Conservation (phyloP, 495 filamentous ascomycete species). For the Aspergillus bertholletiae region DNA sequence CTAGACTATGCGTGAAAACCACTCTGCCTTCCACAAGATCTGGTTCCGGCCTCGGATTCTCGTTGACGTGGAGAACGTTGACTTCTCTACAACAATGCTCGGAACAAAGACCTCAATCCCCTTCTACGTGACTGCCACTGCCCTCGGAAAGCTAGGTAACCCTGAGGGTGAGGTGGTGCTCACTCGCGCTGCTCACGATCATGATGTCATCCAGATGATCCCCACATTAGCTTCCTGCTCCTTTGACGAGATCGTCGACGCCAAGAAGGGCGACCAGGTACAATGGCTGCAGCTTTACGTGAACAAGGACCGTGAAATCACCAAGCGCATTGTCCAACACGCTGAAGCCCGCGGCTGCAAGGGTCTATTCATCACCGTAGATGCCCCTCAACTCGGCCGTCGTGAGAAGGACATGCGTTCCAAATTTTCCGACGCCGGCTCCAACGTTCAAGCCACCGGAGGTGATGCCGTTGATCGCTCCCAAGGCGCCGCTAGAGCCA, state of each 20-base stretch:
- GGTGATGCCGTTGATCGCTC: slow-evolving; percentile 71
- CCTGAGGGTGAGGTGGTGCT: slow-evolving; percentile 89
- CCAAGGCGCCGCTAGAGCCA: slow-evolving; percentile 88
- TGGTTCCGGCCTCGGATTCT: slow-evolving; percentile 91
- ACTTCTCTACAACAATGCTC: slow-evolving; percentile 86
- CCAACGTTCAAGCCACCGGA: slow-evolving; percentile 66
- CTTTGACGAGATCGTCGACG: slow-evolving; percentile 95
- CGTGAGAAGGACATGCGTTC: slow-evolving; percentile 94
- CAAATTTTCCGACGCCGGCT: slow-evolving; percentile 85
- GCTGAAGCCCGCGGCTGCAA: slow-evolving; percentile 92
- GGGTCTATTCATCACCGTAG: slow-evolving; percentile 96
- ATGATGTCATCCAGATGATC: slow-evolving; percentile 94
- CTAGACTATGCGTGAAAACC: slow-evolving; percentile 96
- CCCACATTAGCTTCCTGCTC: slow-evolving; percentile 96
- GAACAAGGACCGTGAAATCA: slow-evolving; percentile 93
- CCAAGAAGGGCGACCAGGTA: slow-evolving; percentile 71
- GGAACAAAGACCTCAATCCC: slow-evolving; percentile 77
- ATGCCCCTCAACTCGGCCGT: slow-evolving; percentile 91
- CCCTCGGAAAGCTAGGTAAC: slow-evolving; percentile 86
- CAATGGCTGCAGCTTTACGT: slow-evolving; percentile 99
- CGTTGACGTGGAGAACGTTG: slow-evolving; percentile 81
- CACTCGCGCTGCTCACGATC: slow-evolving; percentile 74
- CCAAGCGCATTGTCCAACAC: slow-evolving; percentile 83
- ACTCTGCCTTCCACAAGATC: slow-evolving; percentile 92
- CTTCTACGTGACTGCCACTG: slow-evolving; percentile 91